These are phyloP conservation scores for Aspergillus sparsus DNA, from an alignment of 495 filamentous ascomycete species.

Conservation along the genomic window DNA sequence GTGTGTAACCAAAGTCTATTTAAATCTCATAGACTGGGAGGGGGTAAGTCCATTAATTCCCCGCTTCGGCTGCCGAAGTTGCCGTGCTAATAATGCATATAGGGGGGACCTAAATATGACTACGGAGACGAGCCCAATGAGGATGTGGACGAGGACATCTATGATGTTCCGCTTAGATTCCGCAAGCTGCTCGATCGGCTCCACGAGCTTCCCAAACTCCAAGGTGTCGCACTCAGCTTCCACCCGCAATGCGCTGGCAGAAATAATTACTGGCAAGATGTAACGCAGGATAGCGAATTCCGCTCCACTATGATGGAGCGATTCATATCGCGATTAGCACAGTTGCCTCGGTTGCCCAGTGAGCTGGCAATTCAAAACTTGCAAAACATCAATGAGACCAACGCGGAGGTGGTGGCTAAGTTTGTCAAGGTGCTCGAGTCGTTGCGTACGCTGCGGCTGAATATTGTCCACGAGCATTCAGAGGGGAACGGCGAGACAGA, in stretches of 20 bases:
- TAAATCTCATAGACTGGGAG: background rate
- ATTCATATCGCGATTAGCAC: constrained; percentile 12
- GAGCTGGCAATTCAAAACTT: constrained; percentile 27
- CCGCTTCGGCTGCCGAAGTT: background rate
- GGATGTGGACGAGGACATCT: background rate
- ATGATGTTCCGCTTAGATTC: constrained; percentile 1
- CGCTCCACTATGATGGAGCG: constrained; percentile 20
- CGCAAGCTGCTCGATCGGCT: constrained; percentile 10
- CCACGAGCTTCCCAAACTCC: constrained; percentile 19
- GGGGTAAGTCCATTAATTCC: background rate
- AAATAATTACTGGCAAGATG: constrained; percentile 2
- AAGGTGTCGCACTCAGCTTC: constrained; percentile 25
- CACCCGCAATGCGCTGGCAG: constrained; percentile 17
- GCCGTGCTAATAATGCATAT: background rate
- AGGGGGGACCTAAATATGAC: background rate
- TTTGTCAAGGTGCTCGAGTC: constrained; percentile 14
- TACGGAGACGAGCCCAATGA: background rate
- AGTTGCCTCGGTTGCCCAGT: constrained; percentile 12
- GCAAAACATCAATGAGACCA: constrained; percentile 22
- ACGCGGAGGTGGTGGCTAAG: constrained; percentile 4
- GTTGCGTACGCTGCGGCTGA: constrained; percentile 24
- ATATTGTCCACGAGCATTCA: constrained; percentile 20
- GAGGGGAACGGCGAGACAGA: constrained; percentile 20
- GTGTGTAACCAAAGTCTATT: constrained; percentile 6
- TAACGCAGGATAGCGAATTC: constrained; percentile 12